Percentiles rank a stretch among this genome's conserved stretches.
Evolutionary conservation across 2,329 filamentous ascomycete genomes (phyloP).

Genomic region (Tolypocladium pustulatum): DNA sequence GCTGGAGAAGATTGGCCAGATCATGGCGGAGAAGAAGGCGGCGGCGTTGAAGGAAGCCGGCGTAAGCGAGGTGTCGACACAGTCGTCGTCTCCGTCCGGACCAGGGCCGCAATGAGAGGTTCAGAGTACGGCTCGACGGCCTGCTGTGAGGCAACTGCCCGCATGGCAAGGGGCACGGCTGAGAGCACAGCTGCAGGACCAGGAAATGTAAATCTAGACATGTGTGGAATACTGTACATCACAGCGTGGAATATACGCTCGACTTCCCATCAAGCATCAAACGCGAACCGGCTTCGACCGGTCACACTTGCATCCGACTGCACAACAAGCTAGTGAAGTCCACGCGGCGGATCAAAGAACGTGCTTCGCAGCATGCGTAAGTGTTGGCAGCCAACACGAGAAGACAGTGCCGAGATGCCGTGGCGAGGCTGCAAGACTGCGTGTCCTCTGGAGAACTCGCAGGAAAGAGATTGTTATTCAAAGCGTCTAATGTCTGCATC

Average conservation of each 20-base stretch:
- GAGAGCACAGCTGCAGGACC: too few relatives aligned
- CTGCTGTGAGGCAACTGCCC: too few relatives aligned
- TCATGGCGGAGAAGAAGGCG: slow-evolving; percentile 46
- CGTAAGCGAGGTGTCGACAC: slow-evolving; percentile 19
- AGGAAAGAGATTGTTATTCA: background rate
- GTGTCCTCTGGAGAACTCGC: background rate
- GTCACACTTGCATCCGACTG: background rate
- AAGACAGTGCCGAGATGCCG: background rate
- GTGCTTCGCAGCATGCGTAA: background rate
- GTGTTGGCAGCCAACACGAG: background rate
- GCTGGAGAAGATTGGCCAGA: slow-evolving; percentile 50
- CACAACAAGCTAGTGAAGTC: background rate
- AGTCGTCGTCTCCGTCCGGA: slow-evolving; percentile 7
- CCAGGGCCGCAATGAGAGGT: slow-evolving; percentile 1
- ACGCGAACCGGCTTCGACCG: too few relatives aligned
- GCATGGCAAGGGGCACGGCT: background rate
- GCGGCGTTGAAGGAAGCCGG: slow-evolving; percentile 26
- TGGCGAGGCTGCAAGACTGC: background rate
- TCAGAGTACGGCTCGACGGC: too few relatives aligned
- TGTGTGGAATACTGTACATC: background rate
- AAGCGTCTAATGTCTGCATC: background rate
- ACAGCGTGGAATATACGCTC: background rate
- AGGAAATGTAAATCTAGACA: background rate
- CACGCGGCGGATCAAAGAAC: background rate
- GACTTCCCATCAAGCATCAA: background rate